Evolutionary conservation across 495 filamentous ascomycete species (phyloP), one percentile per base, ranked within the genome.

Genomic region (Rostrohypoxylon terebratum): DNA sequence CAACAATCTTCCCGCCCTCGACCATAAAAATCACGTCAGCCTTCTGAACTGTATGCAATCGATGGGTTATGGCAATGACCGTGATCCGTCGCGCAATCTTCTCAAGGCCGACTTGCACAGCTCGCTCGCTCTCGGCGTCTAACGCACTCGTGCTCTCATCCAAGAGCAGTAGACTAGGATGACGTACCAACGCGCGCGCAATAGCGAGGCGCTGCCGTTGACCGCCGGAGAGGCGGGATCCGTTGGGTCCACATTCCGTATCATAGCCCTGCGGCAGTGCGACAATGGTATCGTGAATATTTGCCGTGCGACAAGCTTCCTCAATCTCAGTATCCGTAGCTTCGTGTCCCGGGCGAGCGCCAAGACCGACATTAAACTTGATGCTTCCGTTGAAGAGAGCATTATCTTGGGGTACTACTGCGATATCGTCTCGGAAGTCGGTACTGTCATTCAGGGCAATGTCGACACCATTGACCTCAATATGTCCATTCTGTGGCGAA

Each of bases 51-150:
- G 91, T 94, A n/a, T 83, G 82, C 36, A 95, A 76, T 0, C 92
- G 80, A 80, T 95, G 93, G n/a, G 89, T 85, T 40, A 96, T 91
- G 20, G 93, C 90, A 54, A 97, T 88, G 0, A 92, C 92, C 0
- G 93, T 97, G 42, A 90, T 87, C 2, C 88, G 89, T 23, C 59
- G 63, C 8, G 80, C 73, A 4, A 81, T 80, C 21, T 74, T 67
- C 5, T 80, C 75, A 9, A 84, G 60, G 0, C 77, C 81, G 11
- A 59, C 59, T 57, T 83, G 81, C 0, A 83, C 79, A 9, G 81
- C 50, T 38, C 73, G 73, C 65, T 87, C 84, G 0, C 75, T 79
- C 63, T 85, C 76, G 0, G 86, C 78, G 71, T 90, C 90, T 16
- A 93, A 74, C 0, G 88, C 86, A 23, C 78, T 86, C 0, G 92